Evolutionary conservation across 805 yeast species (phyloP), one percentile per base, ranked within the genome.

Genomic region (Huiozyma sinensis): DNA sequence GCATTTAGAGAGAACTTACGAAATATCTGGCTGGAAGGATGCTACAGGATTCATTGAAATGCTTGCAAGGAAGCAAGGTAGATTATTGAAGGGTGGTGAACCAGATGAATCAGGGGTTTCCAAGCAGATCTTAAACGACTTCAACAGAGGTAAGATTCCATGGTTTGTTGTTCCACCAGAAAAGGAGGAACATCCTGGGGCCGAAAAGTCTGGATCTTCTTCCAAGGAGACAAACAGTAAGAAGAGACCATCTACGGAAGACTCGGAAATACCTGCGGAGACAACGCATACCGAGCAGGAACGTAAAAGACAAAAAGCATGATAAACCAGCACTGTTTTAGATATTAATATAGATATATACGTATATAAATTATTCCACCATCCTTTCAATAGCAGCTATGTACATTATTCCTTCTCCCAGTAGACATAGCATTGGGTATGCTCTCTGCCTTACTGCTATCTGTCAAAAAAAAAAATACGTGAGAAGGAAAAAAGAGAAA

Each of bases 81-180:
- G 95, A 64, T 72, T 90, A 53, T 67, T 92, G 53, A 90, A 90
- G 65, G 98, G 98, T 47, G 98, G 97, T 51, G 98, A 92, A 67
- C 95, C 97, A 1, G 97, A 90, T 64, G 97, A 90, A 66, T 72
- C 81, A 51, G 94, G 95, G 56, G 87, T 90, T 45, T 80, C 97
- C 35, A 90, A 88, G 64, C 81, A 82, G 58, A 82, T 90, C 30
- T 75, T 90, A 63, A 87, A 87, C 55, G 98, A 90, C 64, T 90
- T 90, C 72, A 90, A 88, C 67, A 77, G 98, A 66, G 98, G 98
- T 49, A 86, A 87, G 58, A 90, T 90, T 44, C 98, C 98, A 27
- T 90, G 98, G 98, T 90, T 90, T 62, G 86, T 86, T 31, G 79
- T 92, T 28, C 98, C 98, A 29, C 97, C 97, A 36, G 76, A 80